Evolutionary conservation across 2,329 filamentous ascomycete species (phyloP).

Genomic region (Tolypocladium amazonense): DNA sequence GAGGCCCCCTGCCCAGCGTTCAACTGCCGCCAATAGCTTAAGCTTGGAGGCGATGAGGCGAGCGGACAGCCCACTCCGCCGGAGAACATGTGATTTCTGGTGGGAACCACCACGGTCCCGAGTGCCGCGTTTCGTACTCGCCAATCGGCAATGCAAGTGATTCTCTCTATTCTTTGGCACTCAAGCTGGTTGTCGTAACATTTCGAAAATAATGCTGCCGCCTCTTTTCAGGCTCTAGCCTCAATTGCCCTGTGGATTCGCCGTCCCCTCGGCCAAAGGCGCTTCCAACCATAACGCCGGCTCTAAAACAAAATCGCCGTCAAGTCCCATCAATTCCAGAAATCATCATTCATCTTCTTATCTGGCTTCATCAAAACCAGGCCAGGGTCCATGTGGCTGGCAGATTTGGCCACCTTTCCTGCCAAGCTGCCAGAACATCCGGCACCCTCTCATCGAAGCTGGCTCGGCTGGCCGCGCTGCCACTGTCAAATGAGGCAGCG

Average conservation of each 20-base stretch:
- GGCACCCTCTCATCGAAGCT: constrained; percentile 91
- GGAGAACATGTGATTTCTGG: neutral
- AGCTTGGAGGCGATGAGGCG: neutral
- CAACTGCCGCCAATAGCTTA: neutral
- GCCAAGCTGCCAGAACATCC: constrained; percentile 85
- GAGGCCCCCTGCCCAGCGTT: neutral
- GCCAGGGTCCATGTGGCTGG: constrained; percentile 90
- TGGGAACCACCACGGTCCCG: neutral
- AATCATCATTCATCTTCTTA: neutral
- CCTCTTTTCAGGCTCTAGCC: neutral
- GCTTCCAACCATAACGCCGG: neutral
- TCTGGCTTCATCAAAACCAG: constrained; percentile 58
- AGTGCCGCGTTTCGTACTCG: neutral
- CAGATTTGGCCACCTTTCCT: constrained; percentile 85
- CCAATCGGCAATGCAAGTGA: neutral
- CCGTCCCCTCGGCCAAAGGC: neutral
- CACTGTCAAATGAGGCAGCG: constrained; percentile 56
- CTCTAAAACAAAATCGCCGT: neutral
- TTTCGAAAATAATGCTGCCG: neutral
- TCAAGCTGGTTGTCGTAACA: neutral
- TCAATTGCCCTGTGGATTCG: neutral
- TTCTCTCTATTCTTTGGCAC: neutral
- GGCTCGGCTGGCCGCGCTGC: constrained; percentile 52
- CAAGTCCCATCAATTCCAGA: neutral
- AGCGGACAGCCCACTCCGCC: neutral